Conservation (phyloP, 2,329 filamentous ascomycete species). For the Trichothecium sympodiale region DNA sequence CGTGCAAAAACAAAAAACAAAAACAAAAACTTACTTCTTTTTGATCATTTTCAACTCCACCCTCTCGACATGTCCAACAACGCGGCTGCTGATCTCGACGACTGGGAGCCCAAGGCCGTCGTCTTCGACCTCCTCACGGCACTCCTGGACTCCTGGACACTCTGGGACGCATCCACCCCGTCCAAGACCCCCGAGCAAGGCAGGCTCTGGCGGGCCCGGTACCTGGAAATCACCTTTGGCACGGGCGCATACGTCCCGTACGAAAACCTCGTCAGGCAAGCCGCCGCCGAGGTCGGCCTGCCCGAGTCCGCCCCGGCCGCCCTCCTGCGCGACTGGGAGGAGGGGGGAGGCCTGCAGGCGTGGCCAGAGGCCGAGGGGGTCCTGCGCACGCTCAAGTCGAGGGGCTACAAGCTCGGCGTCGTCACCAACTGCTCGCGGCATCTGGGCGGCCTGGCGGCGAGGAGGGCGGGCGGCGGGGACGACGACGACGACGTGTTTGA, state of each 20-base stretch:
- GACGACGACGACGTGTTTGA: constrained; percentile 15
- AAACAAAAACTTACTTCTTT: no score
- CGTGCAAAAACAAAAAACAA: no score
- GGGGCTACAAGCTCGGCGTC: constrained; percentile 21
- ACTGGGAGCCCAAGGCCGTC: constrained; percentile 20
- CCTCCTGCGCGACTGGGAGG: constrained; percentile 16
- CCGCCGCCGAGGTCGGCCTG: constrained; percentile 18
- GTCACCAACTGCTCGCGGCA: constrained; percentile 26
- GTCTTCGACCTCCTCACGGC: constrained; percentile 29
- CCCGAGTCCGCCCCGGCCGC: constrained; percentile 14
- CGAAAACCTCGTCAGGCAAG: constrained; percentile 16
- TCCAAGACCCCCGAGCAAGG: constrained; percentile 14
- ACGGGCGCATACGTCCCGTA: constrained; percentile 21
- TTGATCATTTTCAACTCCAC: no score
- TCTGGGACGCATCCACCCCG: constrained; percentile 22
- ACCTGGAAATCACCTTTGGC: constrained; percentile 25
- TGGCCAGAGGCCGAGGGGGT: constrained; percentile 13
- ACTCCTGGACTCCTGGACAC: constrained; percentile 25
- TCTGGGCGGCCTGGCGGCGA: constrained; percentile 15
- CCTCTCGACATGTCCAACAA: neutral
- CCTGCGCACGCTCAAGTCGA: constrained; percentile 10
- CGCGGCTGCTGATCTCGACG: neutral
- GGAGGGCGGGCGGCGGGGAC: neutral
- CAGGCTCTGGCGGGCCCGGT: constrained; percentile 22
- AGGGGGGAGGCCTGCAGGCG: constrained; percentile 13